Conservation (phyloP, 2,329 filamentous ascomycete genomes). For the Diaporthe citri region DNA sequence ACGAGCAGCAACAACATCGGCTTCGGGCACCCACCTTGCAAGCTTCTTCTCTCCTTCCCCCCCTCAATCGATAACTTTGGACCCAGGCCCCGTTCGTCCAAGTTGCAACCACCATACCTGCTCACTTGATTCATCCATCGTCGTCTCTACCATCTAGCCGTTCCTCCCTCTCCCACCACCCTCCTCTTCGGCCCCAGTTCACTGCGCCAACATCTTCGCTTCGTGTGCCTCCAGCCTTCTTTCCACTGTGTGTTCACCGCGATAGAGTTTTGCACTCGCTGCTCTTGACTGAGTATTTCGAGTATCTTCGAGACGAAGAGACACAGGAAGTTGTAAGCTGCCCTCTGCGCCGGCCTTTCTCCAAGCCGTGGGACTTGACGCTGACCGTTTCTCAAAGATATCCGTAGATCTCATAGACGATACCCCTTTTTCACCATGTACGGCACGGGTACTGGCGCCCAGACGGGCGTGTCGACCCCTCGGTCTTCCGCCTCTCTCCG, state of each 20-base stretch:
- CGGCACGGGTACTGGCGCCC: slow-evolving; percentile 83
- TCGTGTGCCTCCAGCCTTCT: slow-evolving; percentile 25
- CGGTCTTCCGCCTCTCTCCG: slow-evolving; percentile 93
- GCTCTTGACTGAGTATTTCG: slow-evolving; percentile 42
- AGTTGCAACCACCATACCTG: slow-evolving; percentile 24
- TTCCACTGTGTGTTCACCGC: slow-evolving; percentile 15
- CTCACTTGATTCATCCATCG: not conserved
- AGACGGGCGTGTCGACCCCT: slow-evolving; percentile 97
- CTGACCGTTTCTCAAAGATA: slow-evolving; percentile 32
- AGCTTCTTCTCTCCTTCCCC: slow-evolving; percentile 4
- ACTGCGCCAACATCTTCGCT: slow-evolving; percentile 30
- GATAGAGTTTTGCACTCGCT: slow-evolving; percentile 36
- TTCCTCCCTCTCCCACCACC: not conserved
- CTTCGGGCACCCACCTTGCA: not conserved
- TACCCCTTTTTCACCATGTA: slow-evolving; percentile 78
- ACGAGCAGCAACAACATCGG: slow-evolving; percentile 13
- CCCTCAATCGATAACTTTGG: slow-evolving; percentile 30
- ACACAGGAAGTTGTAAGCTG: slow-evolving; percentile 33
- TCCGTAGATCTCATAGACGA: slow-evolving; percentile 51
- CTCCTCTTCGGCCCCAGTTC: slow-evolving; percentile 20
- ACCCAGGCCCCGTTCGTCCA: slow-evolving; percentile 6
- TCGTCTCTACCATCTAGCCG: not conserved
- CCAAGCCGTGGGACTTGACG: no score
- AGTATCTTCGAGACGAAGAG: slow-evolving; percentile 33
- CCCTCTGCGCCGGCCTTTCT: not conserved